Base-by-base conservation (phyloP, 495 filamentous ascomycete genomes). In the Parmelia sp. region DNA sequence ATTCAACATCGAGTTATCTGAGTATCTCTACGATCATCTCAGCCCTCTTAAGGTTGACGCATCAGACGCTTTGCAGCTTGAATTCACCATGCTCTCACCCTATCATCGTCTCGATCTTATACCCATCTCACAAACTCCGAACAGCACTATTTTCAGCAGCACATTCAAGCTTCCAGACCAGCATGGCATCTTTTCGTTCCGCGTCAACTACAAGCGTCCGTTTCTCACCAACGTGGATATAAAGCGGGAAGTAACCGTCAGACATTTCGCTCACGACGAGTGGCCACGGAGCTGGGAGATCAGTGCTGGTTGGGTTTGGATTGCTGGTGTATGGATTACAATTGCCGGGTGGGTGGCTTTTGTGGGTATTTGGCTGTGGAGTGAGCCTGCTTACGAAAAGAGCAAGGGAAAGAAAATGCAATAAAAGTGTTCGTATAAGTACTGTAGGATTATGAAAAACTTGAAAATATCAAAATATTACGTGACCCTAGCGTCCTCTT, bases 71-170 rank as follows among this genome's bases (percentile, higher is more conserved):
- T 73, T 97, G 19, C 94, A 98, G 73, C 89, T 98, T 63, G 94
- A 98, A 76, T 96, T 96, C 80, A 91, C 86, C 77, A 98, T 98
- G 94, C 88, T 98, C 19, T 96, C 93, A 10, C 94, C 95, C 68
- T 97, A 95, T 86, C 89, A 97, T 78, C 92, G 95, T n/a, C 82
- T 97, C 27, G 74, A 83, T 64, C 87, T 98, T 9, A 56, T 72
- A 33, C 88, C 87, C 21, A 75, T 77, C 23, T 69, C 70, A 58
- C 79, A 77, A 19, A 89, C 88, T 0, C 69, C 79, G 40, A 89
- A 88, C 70, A 85, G 84, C 69, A 88, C 90, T 40, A 80, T 88
- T 40, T 98, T 86, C 81, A 83, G 84, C 68, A 79, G 85, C 9
- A 80, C 82, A 27, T 96, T 97, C 79, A 87, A 80, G 64, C 79